These are phyloP conservation scores for Phylloporus sp. DNA, from an alignment of 768 basidiomycete species.

Conservation along the genomic window DNA sequence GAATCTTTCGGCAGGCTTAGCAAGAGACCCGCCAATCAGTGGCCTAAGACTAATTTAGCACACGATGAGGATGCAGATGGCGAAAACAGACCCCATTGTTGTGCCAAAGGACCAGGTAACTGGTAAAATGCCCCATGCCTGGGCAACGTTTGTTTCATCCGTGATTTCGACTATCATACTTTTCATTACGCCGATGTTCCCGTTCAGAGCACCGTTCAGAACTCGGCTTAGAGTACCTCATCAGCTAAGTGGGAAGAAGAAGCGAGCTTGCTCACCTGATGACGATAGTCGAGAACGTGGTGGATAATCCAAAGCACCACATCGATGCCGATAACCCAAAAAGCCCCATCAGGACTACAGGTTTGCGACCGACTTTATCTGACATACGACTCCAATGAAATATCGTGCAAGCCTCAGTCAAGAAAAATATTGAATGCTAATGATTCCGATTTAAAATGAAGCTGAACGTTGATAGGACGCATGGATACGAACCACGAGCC, in stretches of 20 bases:
- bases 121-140: slow-evolving; percentile 59
- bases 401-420: slow-evolving; percentile 45
- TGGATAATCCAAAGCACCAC: slow-evolving; percentile 47
- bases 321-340: slow-evolving; percentile 44
- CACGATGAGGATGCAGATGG: not conserved
- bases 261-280: slow-evolving; percentile 30
- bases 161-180: slow-evolving; percentile 45
- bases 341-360: slow-evolving; percentile 44
- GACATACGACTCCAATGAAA: slow-evolving; percentile 49
- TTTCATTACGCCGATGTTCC: slow-evolving; percentile 52
- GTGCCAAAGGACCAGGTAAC: slow-evolving; percentile 41
- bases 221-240: slow-evolving; percentile 32
- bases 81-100: slow-evolving; percentile 38
- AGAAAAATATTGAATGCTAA: slow-evolving; percentile 48
- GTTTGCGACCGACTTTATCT: slow-evolving; percentile 47
- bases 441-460: not conserved
- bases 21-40: slow-evolving; percentile 61
- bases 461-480: not conserved
- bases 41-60: slow-evolving; percentile 43
- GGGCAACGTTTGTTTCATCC: slow-evolving; percentile 28
- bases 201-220: slow-evolving; percentile 48
- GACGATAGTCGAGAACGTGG: slow-evolving; percentile 41
- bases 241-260: not conserved
- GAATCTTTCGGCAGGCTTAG: slow-evolving; percentile 63
- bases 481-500: slow-evolving; percentile 38